A percentile compares a stretch with the other conserved stretches of the same genome.
Conservation (phyloP, 495 filamentous ascomycete species). For the Neurospora sp. region DNA sequence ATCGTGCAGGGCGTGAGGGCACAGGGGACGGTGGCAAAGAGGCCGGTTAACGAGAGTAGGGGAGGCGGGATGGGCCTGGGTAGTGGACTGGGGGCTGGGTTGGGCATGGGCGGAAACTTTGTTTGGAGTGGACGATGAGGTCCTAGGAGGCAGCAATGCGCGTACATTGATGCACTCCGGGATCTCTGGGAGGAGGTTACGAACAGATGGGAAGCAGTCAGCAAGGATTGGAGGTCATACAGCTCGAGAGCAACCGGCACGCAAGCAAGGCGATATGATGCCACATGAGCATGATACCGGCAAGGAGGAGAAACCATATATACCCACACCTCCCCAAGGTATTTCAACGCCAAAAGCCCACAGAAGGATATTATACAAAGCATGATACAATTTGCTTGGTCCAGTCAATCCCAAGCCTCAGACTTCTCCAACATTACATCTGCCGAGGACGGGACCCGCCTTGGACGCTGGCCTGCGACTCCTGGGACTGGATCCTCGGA, state of each 20-base stretch:
- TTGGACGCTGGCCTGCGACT: not conserved
- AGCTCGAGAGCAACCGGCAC: not conserved
- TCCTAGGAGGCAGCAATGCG: no score
- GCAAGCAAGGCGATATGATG: not conserved
- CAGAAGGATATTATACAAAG: not conserved
- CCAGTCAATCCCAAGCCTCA: not conserved
- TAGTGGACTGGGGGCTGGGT: slow-evolving; percentile 28
- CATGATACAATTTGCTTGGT: not conserved
- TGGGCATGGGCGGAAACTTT: slow-evolving; percentile 47
- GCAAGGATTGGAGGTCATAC: not conserved
- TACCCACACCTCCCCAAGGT: not conserved
- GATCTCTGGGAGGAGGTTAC: not conserved
- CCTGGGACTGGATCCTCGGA: not conserved
- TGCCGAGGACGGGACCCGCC: not conserved
- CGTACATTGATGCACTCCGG: not conserved
- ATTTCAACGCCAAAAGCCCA: not conserved
- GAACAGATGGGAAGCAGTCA: not conserved
- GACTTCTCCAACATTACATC: not conserved
- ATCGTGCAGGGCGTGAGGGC: slow-evolving; percentile 76
- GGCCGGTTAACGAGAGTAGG: slow-evolving; percentile 46
- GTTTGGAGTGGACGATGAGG: slow-evolving; percentile 46
- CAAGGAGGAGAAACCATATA: not conserved
- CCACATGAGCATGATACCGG: not conserved
- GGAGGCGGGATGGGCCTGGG: slow-evolving; percentile 9
- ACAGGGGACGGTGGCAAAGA: slow-evolving; percentile 69